phyloP scores from a whole-genome alignment of 495 filamentous ascomycete genomes.

The Letharia columbiana region DNA sequence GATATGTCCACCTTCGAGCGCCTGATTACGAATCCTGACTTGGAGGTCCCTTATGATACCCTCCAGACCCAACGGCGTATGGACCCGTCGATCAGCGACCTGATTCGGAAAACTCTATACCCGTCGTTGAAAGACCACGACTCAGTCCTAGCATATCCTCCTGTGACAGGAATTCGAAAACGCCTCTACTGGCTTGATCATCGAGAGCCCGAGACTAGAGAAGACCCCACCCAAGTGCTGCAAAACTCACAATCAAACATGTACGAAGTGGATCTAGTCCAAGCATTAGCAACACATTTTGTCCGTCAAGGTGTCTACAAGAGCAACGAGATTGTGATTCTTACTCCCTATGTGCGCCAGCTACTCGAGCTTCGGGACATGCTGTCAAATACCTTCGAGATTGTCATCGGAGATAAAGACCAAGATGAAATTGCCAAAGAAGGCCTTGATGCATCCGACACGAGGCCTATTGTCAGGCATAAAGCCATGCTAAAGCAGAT shows the following conservation, averaged over 20 bases:
- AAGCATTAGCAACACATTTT: slow-evolving; percentile 55
- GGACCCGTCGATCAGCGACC: slow-evolving; percentile 57
- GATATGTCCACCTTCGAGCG: slow-evolving; percentile 64
- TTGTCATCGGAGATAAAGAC: slow-evolving; percentile 61
- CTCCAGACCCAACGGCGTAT: slow-evolving; percentile 69
- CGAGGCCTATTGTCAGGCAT: slow-evolving; percentile 7
- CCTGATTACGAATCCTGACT: slow-evolving; percentile 39
- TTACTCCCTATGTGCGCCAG: slow-evolving; percentile 66
- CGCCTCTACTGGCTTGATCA: slow-evolving; percentile 73
- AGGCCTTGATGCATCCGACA: slow-evolving; percentile 30
- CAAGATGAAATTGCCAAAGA: slow-evolving; percentile 49
- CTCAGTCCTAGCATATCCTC: slow-evolving; percentile 45
- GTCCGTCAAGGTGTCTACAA: slow-evolving; percentile 53
- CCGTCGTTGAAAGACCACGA: slow-evolving; percentile 49
- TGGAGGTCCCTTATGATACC: slow-evolving; percentile 40
- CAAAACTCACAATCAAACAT: slow-evolving; percentile 40
- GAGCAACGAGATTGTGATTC: slow-evolving; percentile 57
- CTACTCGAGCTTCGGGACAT: slow-evolving; percentile 28
- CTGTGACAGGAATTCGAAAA: slow-evolving; percentile 56
- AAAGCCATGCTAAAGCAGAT: slow-evolving; percentile 21
- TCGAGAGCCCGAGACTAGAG: slow-evolving; percentile 36
- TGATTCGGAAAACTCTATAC: slow-evolving; percentile 55
- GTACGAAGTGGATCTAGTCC: slow-evolving; percentile 57
- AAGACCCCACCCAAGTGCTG: slow-evolving; percentile 33
- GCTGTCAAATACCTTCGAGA: slow-evolving; percentile 38